Conservation (phyloP, 306 rosid species). For the Arachis stenosperma region DNA sequence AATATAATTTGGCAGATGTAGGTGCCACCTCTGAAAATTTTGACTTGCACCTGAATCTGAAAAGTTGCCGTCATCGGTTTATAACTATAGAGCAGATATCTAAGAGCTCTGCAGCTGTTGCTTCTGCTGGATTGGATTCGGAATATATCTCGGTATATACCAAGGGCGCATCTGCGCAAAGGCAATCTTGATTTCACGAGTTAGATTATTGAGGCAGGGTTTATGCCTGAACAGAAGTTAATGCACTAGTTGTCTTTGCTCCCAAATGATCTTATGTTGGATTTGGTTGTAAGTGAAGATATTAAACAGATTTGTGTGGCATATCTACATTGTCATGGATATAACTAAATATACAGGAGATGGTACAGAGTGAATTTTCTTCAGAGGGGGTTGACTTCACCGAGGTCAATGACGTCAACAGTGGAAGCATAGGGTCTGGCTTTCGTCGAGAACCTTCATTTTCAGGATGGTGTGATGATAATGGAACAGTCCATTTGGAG, state of each 20-base stretch:
- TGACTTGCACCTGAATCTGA: slow-evolving; percentile 40
- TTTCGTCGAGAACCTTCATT: slow-evolving; percentile 70
- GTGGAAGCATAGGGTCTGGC: slow-evolving; percentile 49
- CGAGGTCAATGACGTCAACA: slow-evolving; percentile 36
- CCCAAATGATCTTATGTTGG: slow-evolving; percentile 30
- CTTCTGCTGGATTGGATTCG: slow-evolving; percentile 29
- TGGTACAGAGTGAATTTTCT: slow-evolving; percentile 61
- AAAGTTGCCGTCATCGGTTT: slow-evolving; percentile 36
- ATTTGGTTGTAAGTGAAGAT: slow-evolving; percentile 39
- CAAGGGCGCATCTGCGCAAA: neutral
- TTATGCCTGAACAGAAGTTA: slow-evolving; percentile 18
- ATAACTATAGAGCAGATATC: slow-evolving; percentile 22
- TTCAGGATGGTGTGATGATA: slow-evolving; percentile 72
- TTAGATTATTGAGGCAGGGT: slow-evolving; percentile 31
- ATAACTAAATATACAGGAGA: slow-evolving; percentile 50
- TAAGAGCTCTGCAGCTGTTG: slow-evolving; percentile 31
- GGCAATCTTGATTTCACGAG: neutral
- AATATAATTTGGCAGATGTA: no score
- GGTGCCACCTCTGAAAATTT: neutral
- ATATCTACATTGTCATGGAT: slow-evolving; percentile 42
- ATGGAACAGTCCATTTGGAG: slow-evolving; percentile 51
- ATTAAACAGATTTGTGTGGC: slow-evolving; percentile 29
- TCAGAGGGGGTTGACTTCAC: slow-evolving; percentile 45
- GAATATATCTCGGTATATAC: slow-evolving; percentile 1
- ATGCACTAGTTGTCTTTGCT: slow-evolving; percentile 35